Conservation (phyloP, 192 early-diverging fungal genomes). For the Thamnidium elegans region DNA sequence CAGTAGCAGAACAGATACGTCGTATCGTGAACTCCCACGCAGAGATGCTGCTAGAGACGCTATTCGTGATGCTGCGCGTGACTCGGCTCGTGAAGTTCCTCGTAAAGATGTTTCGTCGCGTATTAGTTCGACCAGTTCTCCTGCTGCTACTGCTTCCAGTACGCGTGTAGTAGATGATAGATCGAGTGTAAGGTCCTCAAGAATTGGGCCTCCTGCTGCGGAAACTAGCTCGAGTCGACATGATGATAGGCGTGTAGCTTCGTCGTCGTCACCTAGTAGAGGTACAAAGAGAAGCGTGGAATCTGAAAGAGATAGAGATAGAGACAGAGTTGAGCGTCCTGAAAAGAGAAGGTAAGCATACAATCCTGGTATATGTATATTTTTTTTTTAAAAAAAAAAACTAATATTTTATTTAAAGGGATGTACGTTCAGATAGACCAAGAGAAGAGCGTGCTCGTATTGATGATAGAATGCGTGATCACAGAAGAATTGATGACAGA, state of each 20-base stretch:
- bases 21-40: slow-evolving; percentile 6
- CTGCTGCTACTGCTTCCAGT: background rate
- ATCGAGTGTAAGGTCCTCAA: background rate
- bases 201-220: background rate
- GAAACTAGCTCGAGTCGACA: background rate
- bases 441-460: background rate
- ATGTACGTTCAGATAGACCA: background rate
- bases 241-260: background rate
- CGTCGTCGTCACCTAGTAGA: background rate
- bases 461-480: background rate
- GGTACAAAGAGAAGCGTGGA: background rate
- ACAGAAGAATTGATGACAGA: background rate
- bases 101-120: background rate
- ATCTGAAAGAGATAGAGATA: background rate
- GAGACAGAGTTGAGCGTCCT: background rate
- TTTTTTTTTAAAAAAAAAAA: background rate
- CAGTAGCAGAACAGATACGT: slow-evolving; percentile 4
- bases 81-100: slow-evolving; percentile 7
- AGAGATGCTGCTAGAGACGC: slow-evolving; percentile 25
- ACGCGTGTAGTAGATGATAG: background rate
- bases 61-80: slow-evolving; percentile 22
- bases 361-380: background rate
- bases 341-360: background rate
- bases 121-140: background rate
- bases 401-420: background rate